Conservation (phyloP, 768 basidiomycete genomes). For the Suillus subluteus region DNA sequence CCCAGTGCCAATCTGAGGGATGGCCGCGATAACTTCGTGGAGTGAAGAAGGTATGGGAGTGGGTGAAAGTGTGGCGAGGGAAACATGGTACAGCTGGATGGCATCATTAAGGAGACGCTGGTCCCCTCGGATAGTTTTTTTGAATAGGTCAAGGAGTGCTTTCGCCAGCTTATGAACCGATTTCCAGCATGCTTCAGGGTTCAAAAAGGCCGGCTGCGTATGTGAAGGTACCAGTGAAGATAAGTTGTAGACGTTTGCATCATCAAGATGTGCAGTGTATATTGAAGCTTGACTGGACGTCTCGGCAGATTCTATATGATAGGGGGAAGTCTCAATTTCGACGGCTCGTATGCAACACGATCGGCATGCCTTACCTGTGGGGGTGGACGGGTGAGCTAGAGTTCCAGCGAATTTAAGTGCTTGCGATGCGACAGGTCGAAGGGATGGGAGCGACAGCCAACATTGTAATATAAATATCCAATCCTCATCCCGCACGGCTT, state of each 20-base stretch:
- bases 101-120: not conserved
- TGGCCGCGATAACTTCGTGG: not conserved
- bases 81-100: conserved; percentile 5
- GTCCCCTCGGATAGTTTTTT: not conserved
- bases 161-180: not conserved
- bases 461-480: conserved; percentile 3
- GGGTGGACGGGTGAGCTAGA: not conserved
- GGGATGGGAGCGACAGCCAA: conserved; percentile 3
- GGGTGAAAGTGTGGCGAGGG: not conserved
- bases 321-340: not conserved
- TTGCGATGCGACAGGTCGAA: conserved; percentile 5
- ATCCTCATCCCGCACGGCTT: not conserved
- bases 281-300: not conserved
- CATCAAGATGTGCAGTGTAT: not conserved
- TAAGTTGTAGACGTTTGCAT: not conserved
- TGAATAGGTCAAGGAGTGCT: not conserved
- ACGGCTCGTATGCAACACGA: not conserved
- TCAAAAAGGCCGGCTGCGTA: not conserved
- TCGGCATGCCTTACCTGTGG: not conserved
- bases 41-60: not conserved
- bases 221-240: conserved; percentile 1
- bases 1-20: not conserved
- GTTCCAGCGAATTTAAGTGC: not conserved
- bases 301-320: not conserved
- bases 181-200: not conserved